These are phyloP conservation scores for Dichotomopilus funicola DNA, from an alignment of 2,329 filamentous ascomycete genomes.

Conservation along the genomic window DNA sequence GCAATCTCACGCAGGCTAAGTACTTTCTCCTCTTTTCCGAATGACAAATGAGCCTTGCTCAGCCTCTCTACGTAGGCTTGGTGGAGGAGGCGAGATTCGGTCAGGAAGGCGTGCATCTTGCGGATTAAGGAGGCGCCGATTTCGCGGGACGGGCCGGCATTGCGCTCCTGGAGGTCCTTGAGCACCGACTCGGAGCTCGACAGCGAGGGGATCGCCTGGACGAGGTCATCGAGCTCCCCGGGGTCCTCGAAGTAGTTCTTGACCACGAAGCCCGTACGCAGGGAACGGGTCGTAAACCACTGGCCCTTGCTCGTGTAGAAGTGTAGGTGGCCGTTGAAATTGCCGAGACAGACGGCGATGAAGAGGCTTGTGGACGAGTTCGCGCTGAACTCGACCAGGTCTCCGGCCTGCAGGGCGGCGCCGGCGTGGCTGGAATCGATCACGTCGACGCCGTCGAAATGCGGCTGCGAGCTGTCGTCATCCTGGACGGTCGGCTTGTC, in stretches of 20 bases:
- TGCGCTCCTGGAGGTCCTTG: slow-evolving; percentile 34
- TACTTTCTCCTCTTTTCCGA: slow-evolving; percentile 39
- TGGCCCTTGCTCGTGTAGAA: slow-evolving; percentile 49
- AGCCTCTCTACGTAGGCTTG: slow-evolving; percentile 43
- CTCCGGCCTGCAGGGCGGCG: slow-evolving; percentile 35
- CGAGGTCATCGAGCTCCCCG: slow-evolving; percentile 37
- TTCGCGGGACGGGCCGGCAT: slow-evolving; percentile 37
- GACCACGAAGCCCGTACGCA: slow-evolving; percentile 45
- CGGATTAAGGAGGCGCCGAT: slow-evolving; percentile 38
- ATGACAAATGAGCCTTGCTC: slow-evolving; percentile 38
- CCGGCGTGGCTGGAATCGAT: slow-evolving; percentile 31
- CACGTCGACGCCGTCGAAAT: slow-evolving; percentile 34
- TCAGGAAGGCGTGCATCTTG: slow-evolving; percentile 43
- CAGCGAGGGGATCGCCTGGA: slow-evolving; percentile 32
- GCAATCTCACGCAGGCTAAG: slow-evolving; percentile 48
- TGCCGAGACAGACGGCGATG: slow-evolving; percentile 48
- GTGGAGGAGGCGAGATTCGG: slow-evolving; percentile 38
- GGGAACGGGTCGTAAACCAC: slow-evolving; percentile 39
- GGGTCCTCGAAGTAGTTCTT: slow-evolving; percentile 36
- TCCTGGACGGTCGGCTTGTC: slow-evolving; percentile 5
- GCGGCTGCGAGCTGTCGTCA: slow-evolving; percentile 22
- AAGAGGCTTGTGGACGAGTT: slow-evolving; percentile 34
- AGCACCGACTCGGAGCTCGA: slow-evolving; percentile 27
- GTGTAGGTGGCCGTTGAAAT: slow-evolving; percentile 44
- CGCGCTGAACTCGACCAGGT: slow-evolving; percentile 42